Evolutionary conservation across 106 monocot species (phyloP).

Genomic region (Chionographis japonica): DNA sequence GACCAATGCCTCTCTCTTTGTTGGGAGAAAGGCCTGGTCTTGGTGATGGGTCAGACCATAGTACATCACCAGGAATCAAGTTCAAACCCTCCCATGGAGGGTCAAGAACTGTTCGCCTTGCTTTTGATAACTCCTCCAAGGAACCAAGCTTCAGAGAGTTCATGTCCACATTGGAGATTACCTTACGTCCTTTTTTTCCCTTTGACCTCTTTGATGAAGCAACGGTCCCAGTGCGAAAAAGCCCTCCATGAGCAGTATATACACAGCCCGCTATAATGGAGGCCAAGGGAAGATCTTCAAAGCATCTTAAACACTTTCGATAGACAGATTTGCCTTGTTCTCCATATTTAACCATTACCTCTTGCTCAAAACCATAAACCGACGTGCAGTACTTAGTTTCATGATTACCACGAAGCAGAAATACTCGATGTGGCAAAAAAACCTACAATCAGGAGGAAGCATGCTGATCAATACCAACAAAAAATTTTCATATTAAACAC

Average conservation of each 20-base stretch:
- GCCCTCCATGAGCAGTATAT: slow-evolving; percentile 92
- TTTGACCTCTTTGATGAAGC: slow-evolving; percentile 57
- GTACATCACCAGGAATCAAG: slow-evolving; percentile 88
- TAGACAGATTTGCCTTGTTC: slow-evolving; percentile 76
- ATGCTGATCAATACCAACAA: background rate
- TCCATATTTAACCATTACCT: slow-evolving; percentile 88
- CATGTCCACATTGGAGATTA: slow-evolving; percentile 16
- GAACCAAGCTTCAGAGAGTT: slow-evolving; percentile 66
- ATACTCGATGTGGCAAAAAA: slow-evolving; percentile 69
- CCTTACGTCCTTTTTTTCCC: slow-evolving; percentile 58
- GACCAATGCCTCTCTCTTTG: slow-evolving; percentile 82
- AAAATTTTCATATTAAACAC: background rate
- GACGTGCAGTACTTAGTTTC: slow-evolving; percentile 97
- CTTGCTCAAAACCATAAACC: slow-evolving; percentile 93
- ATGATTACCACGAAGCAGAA: slow-evolving; percentile 97
- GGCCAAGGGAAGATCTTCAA: slow-evolving; percentile 92
- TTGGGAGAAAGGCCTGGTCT: slow-evolving; percentile 72
- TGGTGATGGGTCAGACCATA: slow-evolving; percentile 96
- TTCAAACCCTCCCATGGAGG: slow-evolving; percentile 89
- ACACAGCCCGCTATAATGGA: slow-evolving; percentile 80
- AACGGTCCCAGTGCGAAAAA: slow-evolving; percentile 56
- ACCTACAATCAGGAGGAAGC: slow-evolving; percentile 44
- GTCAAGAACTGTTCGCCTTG: slow-evolving; percentile 86
- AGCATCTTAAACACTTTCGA: slow-evolving; percentile 89
- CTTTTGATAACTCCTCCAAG: slow-evolving; percentile 76